These are phyloP conservation scores for Aspergillus puulaauensis DNA, from an alignment of 2,329 filamentous ascomycete genomes.

Conservation along the genomic window DNA sequence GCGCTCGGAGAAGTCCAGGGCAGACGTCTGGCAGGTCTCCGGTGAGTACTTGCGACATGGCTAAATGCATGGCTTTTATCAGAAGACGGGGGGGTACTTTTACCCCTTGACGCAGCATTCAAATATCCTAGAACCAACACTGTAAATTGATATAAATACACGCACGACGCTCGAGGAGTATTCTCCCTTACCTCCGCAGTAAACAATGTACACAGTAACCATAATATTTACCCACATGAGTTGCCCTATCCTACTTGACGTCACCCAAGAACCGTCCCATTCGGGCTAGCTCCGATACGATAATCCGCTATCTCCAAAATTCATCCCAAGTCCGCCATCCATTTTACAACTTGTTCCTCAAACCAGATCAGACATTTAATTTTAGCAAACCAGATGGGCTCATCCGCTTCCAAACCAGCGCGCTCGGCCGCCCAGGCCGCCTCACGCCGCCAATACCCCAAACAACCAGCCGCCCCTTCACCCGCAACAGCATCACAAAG, in stretches of 20 bases:
- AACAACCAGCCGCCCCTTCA: conserved; percentile 37
- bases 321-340: neutral
- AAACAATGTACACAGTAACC: neutral
- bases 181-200: neutral
- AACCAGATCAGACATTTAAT: neutral
- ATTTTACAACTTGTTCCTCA: neutral
- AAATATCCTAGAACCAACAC: neutral
- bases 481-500: conserved; percentile 29
- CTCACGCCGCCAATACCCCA: conserved; percentile 57
- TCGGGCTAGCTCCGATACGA: neutral
- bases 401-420: conserved; percentile 57
- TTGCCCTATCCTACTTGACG: neutral
- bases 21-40: conserved; percentile 72
- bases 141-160: neutral
- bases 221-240: too few species aligned
- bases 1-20: conserved; percentile 92
- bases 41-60: conserved; percentile 40
- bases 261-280: neutral
- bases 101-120: neutral
- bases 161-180: neutral
- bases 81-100: neutral
- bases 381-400: conserved; percentile 49
- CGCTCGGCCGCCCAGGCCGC: conserved; percentile 50
- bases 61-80: conserved; percentile 1
- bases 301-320: neutral